phyloP scores from a whole-genome alignment of 1,139 yeast genomes.

The Pichia cactophila region DNA sequence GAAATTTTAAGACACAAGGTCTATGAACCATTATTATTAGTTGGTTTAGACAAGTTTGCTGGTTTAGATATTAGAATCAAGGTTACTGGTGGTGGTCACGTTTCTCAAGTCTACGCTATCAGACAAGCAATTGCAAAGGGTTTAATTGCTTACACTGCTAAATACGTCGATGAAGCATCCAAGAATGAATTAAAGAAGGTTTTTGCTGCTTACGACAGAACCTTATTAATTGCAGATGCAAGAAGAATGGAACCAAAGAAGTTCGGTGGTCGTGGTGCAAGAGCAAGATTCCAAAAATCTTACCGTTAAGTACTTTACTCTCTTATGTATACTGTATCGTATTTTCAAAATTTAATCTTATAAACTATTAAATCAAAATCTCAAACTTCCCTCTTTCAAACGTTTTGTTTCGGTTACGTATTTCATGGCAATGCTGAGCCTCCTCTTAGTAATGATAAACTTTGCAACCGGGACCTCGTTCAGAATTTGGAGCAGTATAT shows the following conservation, averaged over 20 bases:
- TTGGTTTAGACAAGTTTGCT: conserved; percentile 98
- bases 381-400: background rate
- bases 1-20: conserved; percentile 99
- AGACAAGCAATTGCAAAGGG: conserved; percentile 99
- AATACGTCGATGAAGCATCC: conserved; percentile 98
- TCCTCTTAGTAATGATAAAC: background rate
- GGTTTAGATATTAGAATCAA: conserved; percentile 97
- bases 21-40: conserved; percentile 97
- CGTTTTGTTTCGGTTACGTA: too few relatives aligned
- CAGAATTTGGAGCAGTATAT: too few relatives aligned
- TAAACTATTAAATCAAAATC: background rate
- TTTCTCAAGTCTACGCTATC: conserved; percentile 98
- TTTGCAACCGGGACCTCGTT: too few relatives aligned
- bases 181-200: conserved; percentile 99
- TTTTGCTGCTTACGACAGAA: conserved; percentile 96
- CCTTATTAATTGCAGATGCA: conserved; percentile 98
- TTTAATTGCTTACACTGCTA: conserved; percentile 98
- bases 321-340: conserved; percentile 6
- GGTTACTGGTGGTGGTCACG: conserved; percentile 99
- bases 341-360: conserved; percentile 4
- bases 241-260: conserved; percentile 99
- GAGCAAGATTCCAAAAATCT: conserved; percentile 99
- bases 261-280: conserved; percentile 99
- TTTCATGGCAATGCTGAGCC: background rate
- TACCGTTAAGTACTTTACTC: conserved; percentile 71